Evolutionary conservation across 2,329 filamentous ascomycete genomes (phyloP), one percentile per base, ranked within the genome.

Genomic region (Penicillium sp.): DNA sequence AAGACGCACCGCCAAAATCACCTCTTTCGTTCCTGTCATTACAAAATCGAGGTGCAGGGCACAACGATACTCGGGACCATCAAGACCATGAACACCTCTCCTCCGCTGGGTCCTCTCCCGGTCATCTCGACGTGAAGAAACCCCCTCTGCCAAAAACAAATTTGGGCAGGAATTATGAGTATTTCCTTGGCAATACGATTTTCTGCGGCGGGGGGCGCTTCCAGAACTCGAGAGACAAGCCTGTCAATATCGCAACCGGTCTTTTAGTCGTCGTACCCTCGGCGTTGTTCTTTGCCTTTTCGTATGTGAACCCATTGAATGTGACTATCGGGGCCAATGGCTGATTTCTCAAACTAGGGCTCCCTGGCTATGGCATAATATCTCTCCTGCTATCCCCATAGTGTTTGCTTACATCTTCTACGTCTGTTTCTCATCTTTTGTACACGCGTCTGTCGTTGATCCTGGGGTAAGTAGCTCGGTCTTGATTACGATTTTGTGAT

Each of bases 371-470:
- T 97, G 91, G 91, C 79, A 86, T 63, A 81, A 96, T 65, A 81
- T 96, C 60, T 95, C 90, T 35, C 92, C 92, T 30, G 91, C 91
- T 49, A 84, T 97, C 65, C 94, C 94, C 48, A 84, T 97, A 63
- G 74, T 90, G 40, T 97, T 96, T 76, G 92, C 85, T 49, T 99
- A 99, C 70, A 68, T 97, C n/a, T 91, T 91, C 67, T 92, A 89
- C 70, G 80, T 99, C 27, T 95, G 90, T 74, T 79, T 97, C 44
- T 96, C 92, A 23, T 97, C 94, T 3, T 99, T 97, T 68, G 68
- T 97, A 51, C 93, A 97, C 74, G 94, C 93, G 4, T 97, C 94
- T 2, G 82, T 89, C 49, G 89, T 93, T 41, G 93, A 99, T 74
- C 93, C 94, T 29, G 94, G 94, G 53, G 91, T 96, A 82, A 81